phyloP scores from a whole-genome alignment of 2,329 filamentous ascomycete genomes.

The Lecanicillium sp. region DNA sequence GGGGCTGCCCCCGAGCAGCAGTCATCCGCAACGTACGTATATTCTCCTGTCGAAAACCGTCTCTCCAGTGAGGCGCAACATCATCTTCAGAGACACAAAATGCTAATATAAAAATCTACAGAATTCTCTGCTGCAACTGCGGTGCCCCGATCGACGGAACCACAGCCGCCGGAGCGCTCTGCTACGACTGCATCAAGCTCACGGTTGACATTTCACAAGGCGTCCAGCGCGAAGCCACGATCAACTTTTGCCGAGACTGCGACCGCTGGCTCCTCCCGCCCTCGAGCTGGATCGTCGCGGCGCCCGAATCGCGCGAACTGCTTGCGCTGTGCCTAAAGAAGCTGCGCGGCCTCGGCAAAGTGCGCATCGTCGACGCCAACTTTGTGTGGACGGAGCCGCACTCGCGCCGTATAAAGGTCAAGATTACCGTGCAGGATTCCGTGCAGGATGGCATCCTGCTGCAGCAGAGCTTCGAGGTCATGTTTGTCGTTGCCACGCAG shows the following conservation, averaged over 20 bases:
- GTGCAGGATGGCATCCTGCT: constrained; percentile 58
- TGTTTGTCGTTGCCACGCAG: constrained; percentile 83
- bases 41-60: constrained; percentile 7
- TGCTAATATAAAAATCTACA: constrained; percentile 27
- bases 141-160: constrained; percentile 93
- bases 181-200: constrained; percentile 91
- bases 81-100: no score
- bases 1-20: constrained; percentile 22
- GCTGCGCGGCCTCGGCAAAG: constrained; percentile 76
- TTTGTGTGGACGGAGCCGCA: constrained; percentile 99
- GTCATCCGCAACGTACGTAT: constrained; percentile 31
- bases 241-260: constrained; percentile 91
- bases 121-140: constrained; percentile 98
- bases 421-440: constrained; percentile 80
- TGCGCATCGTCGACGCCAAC: constrained; percentile 87
- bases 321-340: constrained; percentile 87
- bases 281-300: constrained; percentile 73
- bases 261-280: constrained; percentile 90
- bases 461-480: constrained; percentile 92
- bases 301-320: constrained; percentile 83
- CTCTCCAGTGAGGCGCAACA: no score
- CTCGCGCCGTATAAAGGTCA: constrained; percentile 84
- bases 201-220: constrained; percentile 88
- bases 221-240: constrained; percentile 80
- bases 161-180: constrained; percentile 74